Evolutionary conservation across 306 rosid genomes (phyloP).

Genomic region (Luffa acutangula): DNA sequence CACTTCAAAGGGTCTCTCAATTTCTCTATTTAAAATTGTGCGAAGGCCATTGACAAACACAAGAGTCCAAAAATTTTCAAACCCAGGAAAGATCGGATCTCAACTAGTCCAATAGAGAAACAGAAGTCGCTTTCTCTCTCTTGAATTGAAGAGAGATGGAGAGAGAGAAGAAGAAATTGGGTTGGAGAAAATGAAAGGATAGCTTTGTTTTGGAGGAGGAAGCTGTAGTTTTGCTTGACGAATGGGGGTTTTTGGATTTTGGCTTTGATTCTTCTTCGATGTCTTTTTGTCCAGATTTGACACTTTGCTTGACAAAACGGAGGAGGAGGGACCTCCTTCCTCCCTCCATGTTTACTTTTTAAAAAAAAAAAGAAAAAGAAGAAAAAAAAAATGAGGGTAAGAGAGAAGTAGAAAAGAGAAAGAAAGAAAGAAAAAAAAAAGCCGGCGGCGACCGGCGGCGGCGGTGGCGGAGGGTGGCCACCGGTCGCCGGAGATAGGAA

Average conservation of each 20-base stretch:
- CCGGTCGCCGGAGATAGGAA: no score
- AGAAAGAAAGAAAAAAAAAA: no score
- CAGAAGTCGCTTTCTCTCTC: slow-evolving; percentile 15
- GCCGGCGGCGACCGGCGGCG: no score
- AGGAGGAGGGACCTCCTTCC: no score
- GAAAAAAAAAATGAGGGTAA: no score
- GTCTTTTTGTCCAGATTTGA: slow-evolving; percentile 9
- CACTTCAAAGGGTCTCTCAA: background rate
- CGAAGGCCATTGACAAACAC: background rate
- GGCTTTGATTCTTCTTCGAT: slow-evolving; percentile 12
- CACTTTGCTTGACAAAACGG: no score
- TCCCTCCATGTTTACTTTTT: no score
- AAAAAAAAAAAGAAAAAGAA: no score
- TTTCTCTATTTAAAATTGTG: background rate
- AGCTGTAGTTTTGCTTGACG: slow-evolving; percentile 32
- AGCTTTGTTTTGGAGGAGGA: background rate
- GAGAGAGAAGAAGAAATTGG: background rate
- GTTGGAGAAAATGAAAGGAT: background rate
- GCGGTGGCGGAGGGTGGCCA: no score
- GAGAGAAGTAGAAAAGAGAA: no score
- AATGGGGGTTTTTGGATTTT: slow-evolving; percentile 27
- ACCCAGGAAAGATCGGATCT: slow-evolving; percentile 7
- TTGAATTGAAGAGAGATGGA: background rate
- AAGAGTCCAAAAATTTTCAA: background rate
- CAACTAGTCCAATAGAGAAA: slow-evolving; percentile 2